Evolutionary conservation across 352 stramenopile genomes (phyloP), one percentile per base, ranked within the genome.

Genomic region (Phytophthora rubi): DNA sequence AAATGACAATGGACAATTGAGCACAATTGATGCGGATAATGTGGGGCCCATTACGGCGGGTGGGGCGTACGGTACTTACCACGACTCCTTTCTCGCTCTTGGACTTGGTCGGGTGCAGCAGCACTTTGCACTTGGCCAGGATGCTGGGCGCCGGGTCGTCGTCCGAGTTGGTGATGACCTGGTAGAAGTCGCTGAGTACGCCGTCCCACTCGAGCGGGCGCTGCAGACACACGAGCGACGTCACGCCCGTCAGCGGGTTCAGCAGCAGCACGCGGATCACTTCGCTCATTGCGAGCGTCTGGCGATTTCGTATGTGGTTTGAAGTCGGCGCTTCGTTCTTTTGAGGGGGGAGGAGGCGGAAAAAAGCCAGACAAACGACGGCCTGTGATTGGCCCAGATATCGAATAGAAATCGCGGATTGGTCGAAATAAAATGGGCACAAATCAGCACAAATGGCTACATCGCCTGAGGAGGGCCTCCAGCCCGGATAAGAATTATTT

Each of bases 251-350:
- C 44, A 93, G 72, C 51, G 85, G 87, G 53, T 90, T 93, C 37
- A 94, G 77, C 64, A 94, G 76, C 70, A 94, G 70, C 71, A 94
- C 87, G 69, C 87, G 87, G 66, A 94, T 94, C 51, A 94, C 82
- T 28, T 93, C 82, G 59, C 75, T 71, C 87, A 94, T 93, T 35
- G 49, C 54, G 45, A 47, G 59, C 58, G 58, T 76, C 58, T 49
- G 10, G 18, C 42, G 45, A 67, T 57, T 68, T 37, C 21, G 33
- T 54, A 60, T 68, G 65, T 63, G 65, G 6, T 52, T 52, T 52
- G 45, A 52, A 52, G 45, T 52, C 45, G 45, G 16, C 45, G 44
- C 45, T 23, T 48, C n/a, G n/a, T 45, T 21, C 13, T 35, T 53
- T 62, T 21, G 45, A 26, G 55, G 39, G 59, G 49, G 58, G 57